A percentile compares a stretch with the other conserved stretches of the same genome.
Evolutionary conservation across 2,329 filamentous ascomycete genomes (phyloP).

Genomic region (Fonsecaea erecta): DNA sequence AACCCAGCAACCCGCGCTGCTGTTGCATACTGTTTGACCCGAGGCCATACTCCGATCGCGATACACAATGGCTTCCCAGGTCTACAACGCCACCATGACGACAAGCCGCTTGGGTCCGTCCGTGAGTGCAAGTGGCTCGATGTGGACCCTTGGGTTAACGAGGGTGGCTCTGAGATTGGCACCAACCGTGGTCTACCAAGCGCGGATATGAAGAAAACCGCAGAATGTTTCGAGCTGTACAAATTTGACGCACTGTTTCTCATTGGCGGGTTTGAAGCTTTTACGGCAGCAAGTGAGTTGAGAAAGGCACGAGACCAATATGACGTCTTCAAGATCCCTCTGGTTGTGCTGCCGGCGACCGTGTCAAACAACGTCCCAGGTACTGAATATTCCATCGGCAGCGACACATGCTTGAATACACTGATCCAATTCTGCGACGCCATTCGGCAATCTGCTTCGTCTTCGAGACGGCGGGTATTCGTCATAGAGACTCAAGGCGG

Average conservation of each 20-base stretch:
- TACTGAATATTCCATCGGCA: conserved; percentile 94
- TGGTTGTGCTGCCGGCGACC: conserved; percentile 90
- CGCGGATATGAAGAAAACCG: conserved; percentile 83
- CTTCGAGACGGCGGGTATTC: conserved; percentile 90
- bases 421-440: conserved; percentile 95
- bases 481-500: conserved; percentile 98
- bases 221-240: conserved; percentile 81
- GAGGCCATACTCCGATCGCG: conserved; percentile 89
- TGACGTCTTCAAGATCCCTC: conserved; percentile 87
- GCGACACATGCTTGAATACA: conserved; percentile 95
- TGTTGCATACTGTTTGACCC: conserved; percentile 87
- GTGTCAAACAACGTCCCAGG: conserved; percentile 99
- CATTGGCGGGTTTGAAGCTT: conserved; percentile 94
- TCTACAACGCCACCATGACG: conserved; percentile 84
- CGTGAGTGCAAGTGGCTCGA: conserved; percentile 90
- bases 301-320: conserved; percentile 78
- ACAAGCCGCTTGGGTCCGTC: conserved; percentile 80
- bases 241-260: conserved; percentile 90
- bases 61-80: conserved; percentile 98
- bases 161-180: conserved; percentile 95
- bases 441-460: conserved; percentile 95
- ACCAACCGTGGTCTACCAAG: conserved; percentile 92
- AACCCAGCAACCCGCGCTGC: conserved; percentile 93
- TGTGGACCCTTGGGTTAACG: conserved; percentile 92
- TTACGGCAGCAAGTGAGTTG: conserved; percentile 86